Evolutionary conservation across 345 rosid genomes (phyloP).

Genomic region (Aquilaria sinensis): DNA sequence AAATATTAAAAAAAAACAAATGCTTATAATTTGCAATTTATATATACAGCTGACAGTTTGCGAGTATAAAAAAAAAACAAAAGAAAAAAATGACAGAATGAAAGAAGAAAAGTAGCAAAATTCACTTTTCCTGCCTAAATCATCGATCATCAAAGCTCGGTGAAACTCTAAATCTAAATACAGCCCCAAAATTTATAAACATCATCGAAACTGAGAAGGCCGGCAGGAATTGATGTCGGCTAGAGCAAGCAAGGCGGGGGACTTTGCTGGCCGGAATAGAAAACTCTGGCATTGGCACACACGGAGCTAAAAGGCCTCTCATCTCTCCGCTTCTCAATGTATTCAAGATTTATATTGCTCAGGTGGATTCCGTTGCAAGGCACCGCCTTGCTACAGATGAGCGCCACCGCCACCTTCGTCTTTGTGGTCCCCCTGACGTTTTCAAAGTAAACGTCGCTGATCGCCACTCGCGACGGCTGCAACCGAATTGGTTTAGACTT

Average conservation of each 20-base stretch:
- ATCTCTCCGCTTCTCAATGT: conserved; percentile 6
- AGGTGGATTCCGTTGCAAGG: conserved; percentile 37
- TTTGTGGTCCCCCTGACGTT: conserved; percentile 40
- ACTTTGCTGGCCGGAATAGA: conserved; percentile 24
- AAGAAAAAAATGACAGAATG: no score
- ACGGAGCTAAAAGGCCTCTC: conserved; percentile 18
- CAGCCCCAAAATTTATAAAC: no score
- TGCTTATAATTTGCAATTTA: no score
- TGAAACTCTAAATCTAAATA: no score
- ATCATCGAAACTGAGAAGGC: no score
- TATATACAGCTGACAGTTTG: no score
- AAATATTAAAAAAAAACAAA: no score
- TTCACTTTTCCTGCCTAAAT: no score
- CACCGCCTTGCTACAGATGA: conserved; percentile 33
- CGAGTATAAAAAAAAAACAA: no score
- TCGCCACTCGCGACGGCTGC: conserved; percentile 47
- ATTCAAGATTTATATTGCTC: conserved; percentile 28
- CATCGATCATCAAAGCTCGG: no score
- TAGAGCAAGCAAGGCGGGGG: conserved; percentile 33
- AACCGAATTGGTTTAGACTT: background rate
- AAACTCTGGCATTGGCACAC: conserved; percentile 23
- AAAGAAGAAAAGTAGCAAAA: no score
- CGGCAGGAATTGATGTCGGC: no score
- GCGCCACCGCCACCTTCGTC: conserved; percentile 27
- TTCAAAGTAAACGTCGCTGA: conserved; percentile 28